phyloP scores from a whole-genome alignment of 805 yeast species.

The Kodamaea sagamina region DNA sequence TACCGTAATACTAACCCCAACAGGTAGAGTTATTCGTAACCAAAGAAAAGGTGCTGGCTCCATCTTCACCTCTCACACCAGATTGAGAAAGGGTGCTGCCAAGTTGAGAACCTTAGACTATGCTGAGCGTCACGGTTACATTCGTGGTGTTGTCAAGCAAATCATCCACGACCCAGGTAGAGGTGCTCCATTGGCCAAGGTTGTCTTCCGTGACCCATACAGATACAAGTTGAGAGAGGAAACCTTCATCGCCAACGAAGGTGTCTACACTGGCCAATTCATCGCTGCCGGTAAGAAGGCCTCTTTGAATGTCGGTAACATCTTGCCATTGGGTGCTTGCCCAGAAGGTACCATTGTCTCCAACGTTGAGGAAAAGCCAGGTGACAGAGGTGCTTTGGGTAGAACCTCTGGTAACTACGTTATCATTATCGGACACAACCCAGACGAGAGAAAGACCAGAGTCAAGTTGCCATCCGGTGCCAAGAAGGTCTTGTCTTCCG shows the following conservation, averaged over 20 bases:
- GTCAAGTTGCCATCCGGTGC: conserved; percentile 99
- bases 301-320: conserved; percentile 94
- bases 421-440: conserved; percentile 98
- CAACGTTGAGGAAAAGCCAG: conserved; percentile 69
- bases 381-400: conserved; percentile 99
- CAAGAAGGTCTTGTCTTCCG: conserved; percentile 92
- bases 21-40: conserved; percentile 99
- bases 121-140: conserved; percentile 99
- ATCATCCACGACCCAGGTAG: conserved; percentile 99
- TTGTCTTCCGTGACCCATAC: conserved; percentile 99
- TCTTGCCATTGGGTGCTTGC: conserved; percentile 92
- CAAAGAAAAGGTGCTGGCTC: conserved; percentile 99
- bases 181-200: conserved; percentile 98
- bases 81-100: conserved; percentile 99
- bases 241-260: conserved; percentile 99
- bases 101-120: conserved; percentile 98
- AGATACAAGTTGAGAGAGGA: conserved; percentile 97
- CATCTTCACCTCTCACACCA: conserved; percentile 99
- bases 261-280: conserved; percentile 99
- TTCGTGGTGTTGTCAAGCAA: conserved; percentile 98
- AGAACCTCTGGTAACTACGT: conserved; percentile 99
- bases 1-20: too few species aligned
- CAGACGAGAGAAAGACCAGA: conserved; percentile 98
- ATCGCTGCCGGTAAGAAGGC: conserved; percentile 99
- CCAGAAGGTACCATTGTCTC: conserved; percentile 97